Conservation (phyloP, 345 rosid species). For the Citrus unshiu region DNA sequence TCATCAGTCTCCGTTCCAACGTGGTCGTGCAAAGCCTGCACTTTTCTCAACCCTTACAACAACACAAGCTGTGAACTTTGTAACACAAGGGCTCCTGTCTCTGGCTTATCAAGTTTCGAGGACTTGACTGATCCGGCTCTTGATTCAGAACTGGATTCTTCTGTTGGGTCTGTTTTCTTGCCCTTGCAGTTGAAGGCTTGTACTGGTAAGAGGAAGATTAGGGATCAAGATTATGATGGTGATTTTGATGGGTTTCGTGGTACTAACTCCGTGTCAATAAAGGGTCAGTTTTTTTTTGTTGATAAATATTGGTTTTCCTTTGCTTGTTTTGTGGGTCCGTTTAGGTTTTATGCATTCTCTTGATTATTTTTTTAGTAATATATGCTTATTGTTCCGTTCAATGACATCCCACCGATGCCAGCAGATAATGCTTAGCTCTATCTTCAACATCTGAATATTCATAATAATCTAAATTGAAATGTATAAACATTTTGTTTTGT, state of each 20-base stretch:
- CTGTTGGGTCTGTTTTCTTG: slow-evolving; percentile 82
- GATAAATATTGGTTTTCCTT: not conserved
- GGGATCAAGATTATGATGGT: slow-evolving; percentile 25
- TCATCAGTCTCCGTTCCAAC: slow-evolving; percentile 30
- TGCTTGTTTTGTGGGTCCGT: not conserved
- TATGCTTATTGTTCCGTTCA: not conserved
- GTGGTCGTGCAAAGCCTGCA: slow-evolving; percentile 94
- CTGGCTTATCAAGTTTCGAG: slow-evolving; percentile 44
- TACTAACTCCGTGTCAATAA: slow-evolving; percentile 23
- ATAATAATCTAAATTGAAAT: too few relatives aligned
- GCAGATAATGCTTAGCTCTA: too few relatives aligned
- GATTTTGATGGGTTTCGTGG: slow-evolving; percentile 26
- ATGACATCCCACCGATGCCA: not conserved
- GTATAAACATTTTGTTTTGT: too few relatives aligned
- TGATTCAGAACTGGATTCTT: slow-evolving; percentile 40
- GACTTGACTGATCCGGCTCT: slow-evolving; percentile 43
- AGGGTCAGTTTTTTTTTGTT: slow-evolving; percentile 32
- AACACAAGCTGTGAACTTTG: slow-evolving; percentile 67
- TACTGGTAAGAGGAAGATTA: slow-evolving; percentile 52
- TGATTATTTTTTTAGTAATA: not conserved
- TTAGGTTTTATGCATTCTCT: not conserved
- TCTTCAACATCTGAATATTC: too few relatives aligned
- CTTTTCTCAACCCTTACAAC: slow-evolving; percentile 75
- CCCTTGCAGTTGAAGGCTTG: slow-evolving; percentile 62
- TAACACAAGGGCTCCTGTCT: slow-evolving; percentile 44